Evolutionary conservation across 208 protist genomes (phyloP).

Genomic region (Crithidia fasciculata): DNA sequence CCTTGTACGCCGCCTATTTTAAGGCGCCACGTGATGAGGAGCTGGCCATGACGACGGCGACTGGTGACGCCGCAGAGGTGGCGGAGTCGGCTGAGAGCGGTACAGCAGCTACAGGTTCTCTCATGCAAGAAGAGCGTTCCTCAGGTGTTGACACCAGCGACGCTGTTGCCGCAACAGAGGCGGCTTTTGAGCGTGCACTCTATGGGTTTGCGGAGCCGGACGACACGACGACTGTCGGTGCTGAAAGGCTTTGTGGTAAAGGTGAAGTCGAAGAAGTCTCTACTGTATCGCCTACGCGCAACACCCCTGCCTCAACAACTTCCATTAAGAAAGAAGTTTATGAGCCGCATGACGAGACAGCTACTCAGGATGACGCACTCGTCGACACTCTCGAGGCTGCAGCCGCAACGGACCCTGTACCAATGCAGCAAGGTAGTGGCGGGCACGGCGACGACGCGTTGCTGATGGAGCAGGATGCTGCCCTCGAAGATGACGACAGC

Average conservation of each 20-base stretch:
- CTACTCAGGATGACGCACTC: too few relatives aligned
- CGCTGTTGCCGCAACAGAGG: constrained; percentile 2
- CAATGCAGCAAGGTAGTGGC: neutral
- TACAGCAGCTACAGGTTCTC: too few relatives aligned
- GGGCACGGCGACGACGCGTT: neutral
- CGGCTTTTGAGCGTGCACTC: constrained; percentile 23
- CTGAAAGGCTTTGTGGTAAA: neutral
- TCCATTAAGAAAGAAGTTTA: too few relatives aligned
- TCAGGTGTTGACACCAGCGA: neutral
- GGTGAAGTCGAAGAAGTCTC: too few relatives aligned
- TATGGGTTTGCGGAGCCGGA: neutral
- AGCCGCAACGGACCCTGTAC: too few relatives aligned
- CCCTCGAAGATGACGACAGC: neutral
- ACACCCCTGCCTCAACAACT: too few relatives aligned
- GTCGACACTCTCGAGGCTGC: too few relatives aligned
- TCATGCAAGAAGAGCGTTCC: neutral
- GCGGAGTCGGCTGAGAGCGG: neutral
- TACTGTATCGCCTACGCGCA: too few relatives aligned
- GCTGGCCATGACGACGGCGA: too few relatives aligned
- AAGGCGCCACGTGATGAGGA: neutral
- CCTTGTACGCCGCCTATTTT: constrained; percentile 4
- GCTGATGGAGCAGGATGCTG: neutral
- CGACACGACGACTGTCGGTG: neutral
- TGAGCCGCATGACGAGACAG: too few relatives aligned
- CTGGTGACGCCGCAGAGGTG: neutral